Evolutionary conservation across 1,139 yeast genomes (phyloP).

Genomic region (Kodamaea sp.): DNA sequence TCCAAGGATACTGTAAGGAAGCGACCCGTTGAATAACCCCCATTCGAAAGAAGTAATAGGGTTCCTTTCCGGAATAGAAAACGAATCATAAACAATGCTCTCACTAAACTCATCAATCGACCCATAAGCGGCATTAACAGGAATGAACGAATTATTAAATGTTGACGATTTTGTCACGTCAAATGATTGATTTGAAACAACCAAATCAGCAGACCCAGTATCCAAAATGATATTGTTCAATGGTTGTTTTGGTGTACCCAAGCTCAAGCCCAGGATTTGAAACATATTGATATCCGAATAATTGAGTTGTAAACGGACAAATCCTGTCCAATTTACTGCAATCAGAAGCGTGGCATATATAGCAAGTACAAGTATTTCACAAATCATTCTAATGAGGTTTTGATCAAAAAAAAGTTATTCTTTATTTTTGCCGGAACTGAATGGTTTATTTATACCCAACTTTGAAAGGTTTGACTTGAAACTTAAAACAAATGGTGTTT

Average conservation of each 20-base stretch:
- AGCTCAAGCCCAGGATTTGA: slow-evolving; percentile 11
- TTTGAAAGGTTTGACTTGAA: too few relatives aligned
- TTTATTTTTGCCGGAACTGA: too few relatives aligned
- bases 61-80: slow-evolving; percentile 5
- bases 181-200: slow-evolving; percentile 12
- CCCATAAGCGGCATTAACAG: slow-evolving; percentile 14
- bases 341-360: too few relatives aligned
- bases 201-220: slow-evolving; percentile 24
- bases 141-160: slow-evolving; percentile 8
- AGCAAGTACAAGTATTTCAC: too few relatives aligned
- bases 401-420: too few relatives aligned
- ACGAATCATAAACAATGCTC: slow-evolving; percentile 12
- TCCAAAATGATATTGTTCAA: slow-evolving; percentile 17
- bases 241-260: slow-evolving; percentile 18
- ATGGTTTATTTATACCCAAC: too few relatives aligned
- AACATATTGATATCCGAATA: slow-evolving; percentile 5
- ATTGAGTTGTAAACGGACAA: slow-evolving; percentile 5
- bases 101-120: slow-evolving; percentile 14
- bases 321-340: slow-evolving; percentile 1
- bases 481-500: too few relatives aligned
- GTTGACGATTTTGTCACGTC: slow-evolving; percentile 11
- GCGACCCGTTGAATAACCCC: slow-evolving; percentile 9
- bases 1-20: slow-evolving; percentile 18
- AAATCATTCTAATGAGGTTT: too few relatives aligned
- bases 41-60: slow-evolving; percentile 8